Conservation (phyloP, 2,329 filamentous ascomycete species). For the Periconia sp. region DNA sequence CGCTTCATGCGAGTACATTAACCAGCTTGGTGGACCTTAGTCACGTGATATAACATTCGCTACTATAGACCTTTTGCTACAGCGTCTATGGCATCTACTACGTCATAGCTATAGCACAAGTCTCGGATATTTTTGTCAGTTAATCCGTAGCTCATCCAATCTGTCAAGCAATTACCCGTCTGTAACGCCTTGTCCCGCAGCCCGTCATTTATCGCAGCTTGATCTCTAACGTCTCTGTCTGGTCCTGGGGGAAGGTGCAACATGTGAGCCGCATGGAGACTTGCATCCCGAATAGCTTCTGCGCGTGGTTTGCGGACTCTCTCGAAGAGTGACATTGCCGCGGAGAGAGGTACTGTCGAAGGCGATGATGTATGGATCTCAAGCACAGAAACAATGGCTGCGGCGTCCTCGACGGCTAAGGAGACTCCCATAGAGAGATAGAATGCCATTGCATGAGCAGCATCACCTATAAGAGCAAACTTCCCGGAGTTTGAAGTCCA, state of each 20-base stretch:
- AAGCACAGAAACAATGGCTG: constrained; percentile 9
- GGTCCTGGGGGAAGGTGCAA: constrained; percentile 16
- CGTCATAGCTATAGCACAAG: constrained; percentile 24
- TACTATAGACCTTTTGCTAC: background rate
- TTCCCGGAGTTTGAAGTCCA: constrained; percentile 16
- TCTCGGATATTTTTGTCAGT: constrained; percentile 15
- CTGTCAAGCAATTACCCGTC: constrained; percentile 6
- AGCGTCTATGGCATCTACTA: constrained; percentile 3
- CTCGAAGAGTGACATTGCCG: constrained; percentile 16
- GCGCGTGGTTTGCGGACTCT: constrained; percentile 17
- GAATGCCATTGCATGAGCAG: constrained; percentile 22
- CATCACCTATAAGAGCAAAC: constrained; percentile 22
- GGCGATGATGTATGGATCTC: background rate
- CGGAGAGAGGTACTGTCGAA: background rate
- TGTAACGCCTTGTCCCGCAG: constrained; percentile 1
- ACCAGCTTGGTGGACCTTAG: too few relatives aligned
- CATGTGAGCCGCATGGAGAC: constrained; percentile 18
- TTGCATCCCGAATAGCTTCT: constrained; percentile 19
- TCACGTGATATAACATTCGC: background rate
- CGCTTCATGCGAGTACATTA: too few relatives aligned
- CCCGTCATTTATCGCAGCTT: constrained; percentile 10
- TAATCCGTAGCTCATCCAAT: constrained; percentile 18
- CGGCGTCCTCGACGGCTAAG: constrained; percentile 26
- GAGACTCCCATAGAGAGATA: constrained; percentile 25
- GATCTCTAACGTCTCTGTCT: constrained; percentile 10